Conservation (phyloP, 768 basidiomycete species). For the Leccinum obscurum region DNA sequence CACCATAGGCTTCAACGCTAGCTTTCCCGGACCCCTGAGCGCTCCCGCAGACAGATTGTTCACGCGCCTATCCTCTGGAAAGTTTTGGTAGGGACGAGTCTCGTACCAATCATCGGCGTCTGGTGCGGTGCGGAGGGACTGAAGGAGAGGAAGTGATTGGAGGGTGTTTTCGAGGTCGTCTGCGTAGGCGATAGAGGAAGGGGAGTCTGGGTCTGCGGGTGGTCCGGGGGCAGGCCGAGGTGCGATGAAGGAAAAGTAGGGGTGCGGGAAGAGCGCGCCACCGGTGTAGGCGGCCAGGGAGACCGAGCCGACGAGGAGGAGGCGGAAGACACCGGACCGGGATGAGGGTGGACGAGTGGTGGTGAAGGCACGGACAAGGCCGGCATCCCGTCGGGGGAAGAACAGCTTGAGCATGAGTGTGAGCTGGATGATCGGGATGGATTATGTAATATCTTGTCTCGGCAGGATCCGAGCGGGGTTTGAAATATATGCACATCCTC, state of each 20-base stretch:
- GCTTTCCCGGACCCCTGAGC: constrained; percentile 82
- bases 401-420: not conserved
- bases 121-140: constrained; percentile 45
- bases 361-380: constrained; percentile 19
- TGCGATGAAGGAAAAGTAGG: constrained; percentile 63
- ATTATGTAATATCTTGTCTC: constrained; percentile 13
- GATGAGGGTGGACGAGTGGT: constrained; percentile 5
- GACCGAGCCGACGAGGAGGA: constrained; percentile 24
- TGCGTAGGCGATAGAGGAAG: constrained; percentile 57
- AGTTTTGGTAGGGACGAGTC: constrained; percentile 66
- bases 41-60: constrained; percentile 86
- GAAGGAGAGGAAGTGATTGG: constrained; percentile 62
- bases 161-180: constrained; percentile 65
- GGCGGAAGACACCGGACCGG: constrained; percentile 12
- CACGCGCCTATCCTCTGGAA: constrained; percentile 70
- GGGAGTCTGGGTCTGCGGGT: constrained; percentile 49
- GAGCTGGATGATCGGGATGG: not conserved
- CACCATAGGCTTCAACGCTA: constrained; percentile 79
- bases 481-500: not conserved
- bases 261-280: constrained; percentile 73
- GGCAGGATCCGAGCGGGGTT: constrained; percentile 27
- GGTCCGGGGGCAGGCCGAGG: constrained; percentile 80
- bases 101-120: constrained; percentile 73
- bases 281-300: constrained; percentile 40
- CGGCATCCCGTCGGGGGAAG: constrained; percentile 11